Evolutionary conservation across 139 green algal genomes (phyloP).

Genomic region (Zygnema circumcarinatum): DNA sequence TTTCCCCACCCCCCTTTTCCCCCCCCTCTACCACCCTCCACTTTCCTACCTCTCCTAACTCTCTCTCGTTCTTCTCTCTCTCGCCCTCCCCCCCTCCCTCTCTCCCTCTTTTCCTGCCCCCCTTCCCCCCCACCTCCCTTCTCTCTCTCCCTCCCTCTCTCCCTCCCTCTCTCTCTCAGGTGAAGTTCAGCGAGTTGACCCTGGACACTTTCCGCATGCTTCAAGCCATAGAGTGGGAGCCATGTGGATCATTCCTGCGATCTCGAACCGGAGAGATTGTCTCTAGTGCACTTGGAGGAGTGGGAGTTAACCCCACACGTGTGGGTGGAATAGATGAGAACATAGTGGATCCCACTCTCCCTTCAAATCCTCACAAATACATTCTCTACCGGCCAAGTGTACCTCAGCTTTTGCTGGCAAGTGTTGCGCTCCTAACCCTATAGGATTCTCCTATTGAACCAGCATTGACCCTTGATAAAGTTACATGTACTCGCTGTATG

Average conservation of each 20-base stretch:
- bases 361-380: constrained; percentile 69
- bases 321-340: constrained; percentile 51
- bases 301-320: neutral
- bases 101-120: too few relatives aligned
- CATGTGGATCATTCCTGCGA: constrained; percentile 27
- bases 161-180: constrained; percentile 50
- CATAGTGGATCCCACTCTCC: constrained; percentile 50
- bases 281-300: neutral
- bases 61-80: too few relatives aligned
- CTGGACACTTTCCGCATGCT: constrained; percentile 77
- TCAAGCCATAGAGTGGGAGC: constrained; percentile 75
- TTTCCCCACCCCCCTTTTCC: too few relatives aligned
- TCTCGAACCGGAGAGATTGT: neutral
- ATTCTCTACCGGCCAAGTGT: constrained; percentile 69
- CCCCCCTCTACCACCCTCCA: too few relatives aligned
- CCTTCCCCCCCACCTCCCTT: too few relatives aligned
- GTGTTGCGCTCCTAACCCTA: neutral
- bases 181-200: constrained; percentile 79
- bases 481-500: too few relatives aligned
- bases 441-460: too few relatives aligned
- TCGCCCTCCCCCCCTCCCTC: too few relatives aligned
- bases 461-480: too few relatives aligned
- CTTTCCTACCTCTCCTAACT: too few relatives aligned
- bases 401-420: constrained; percentile 66
- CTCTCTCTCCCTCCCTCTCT: neutral